phyloP scores from a whole-genome alignment of 345 rosid genomes.

The Raphanus sativus region DNA sequence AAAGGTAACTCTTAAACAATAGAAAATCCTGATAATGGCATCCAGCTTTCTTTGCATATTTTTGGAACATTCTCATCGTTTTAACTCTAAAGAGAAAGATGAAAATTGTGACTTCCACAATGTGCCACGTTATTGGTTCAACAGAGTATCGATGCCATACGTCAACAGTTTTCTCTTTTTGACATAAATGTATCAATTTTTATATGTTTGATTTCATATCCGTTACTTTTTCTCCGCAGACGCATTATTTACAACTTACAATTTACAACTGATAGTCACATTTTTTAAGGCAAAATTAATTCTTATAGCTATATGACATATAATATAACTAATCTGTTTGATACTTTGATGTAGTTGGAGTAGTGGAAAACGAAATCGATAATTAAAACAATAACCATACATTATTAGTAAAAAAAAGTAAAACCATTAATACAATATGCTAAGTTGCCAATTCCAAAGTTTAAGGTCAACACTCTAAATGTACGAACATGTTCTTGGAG shows the following conservation, averaged over 20 bases:
- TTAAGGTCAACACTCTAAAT: not conserved
- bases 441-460: not conserved
- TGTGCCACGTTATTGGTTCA: conserved; percentile 47
- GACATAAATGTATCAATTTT: not conserved
- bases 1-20: not conserved
- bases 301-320: not conserved
- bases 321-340: not conserved
- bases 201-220: conserved; percentile 4
- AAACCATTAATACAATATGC: not conserved
- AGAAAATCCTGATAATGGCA: conserved; percentile 37
- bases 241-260: not conserved
- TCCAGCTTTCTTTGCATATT: conserved; percentile 54
- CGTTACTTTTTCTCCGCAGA: conserved; percentile 11
- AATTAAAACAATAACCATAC: not conserved
- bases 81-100: conserved; percentile 24
- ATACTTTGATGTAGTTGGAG: not conserved
- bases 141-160: conserved; percentile 43
- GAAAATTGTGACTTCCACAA: conserved; percentile 40
- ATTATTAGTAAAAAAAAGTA: not conserved
- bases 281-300: not conserved
- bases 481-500: not conserved
- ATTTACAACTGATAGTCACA: not conserved
- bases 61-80: conserved; percentile 47
- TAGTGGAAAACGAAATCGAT: not conserved
- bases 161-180: conserved; percentile 27